Percentiles rank a stretch among this genome's conserved stretches.
phyloP scores from a whole-genome alignment of 495 filamentous ascomycete genomes.

The Tuber calosporum region DNA sequence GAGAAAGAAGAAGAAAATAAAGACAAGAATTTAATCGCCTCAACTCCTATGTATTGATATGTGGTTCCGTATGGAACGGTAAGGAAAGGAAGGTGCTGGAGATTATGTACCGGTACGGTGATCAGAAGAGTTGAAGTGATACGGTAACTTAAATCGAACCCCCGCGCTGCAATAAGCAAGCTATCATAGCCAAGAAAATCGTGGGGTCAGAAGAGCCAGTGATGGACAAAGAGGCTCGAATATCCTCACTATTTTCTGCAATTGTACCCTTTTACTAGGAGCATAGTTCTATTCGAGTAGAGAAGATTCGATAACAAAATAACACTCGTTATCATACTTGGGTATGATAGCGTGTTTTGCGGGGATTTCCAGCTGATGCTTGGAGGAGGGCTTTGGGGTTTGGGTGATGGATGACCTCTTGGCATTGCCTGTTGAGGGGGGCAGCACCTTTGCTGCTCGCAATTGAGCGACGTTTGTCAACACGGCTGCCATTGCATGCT shows the following conservation, averaged over 20 bases:
- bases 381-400: not conserved
- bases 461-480: too few relatives aligned
- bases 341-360: not conserved
- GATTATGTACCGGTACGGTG: too few relatives aligned
- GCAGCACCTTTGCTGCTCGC: not conserved
- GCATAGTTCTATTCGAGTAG: not conserved
- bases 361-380: not conserved
- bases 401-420: not conserved
- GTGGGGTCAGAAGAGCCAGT: not conserved
- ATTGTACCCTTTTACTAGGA: not conserved
- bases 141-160: not conserved
- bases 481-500: too few relatives aligned
- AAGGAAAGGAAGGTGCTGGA: not conserved
- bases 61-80: not conserved
- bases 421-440: not conserved
- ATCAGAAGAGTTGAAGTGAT: not conserved
- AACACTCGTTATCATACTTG: not conserved
- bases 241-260: not conserved
- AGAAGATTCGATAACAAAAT: not conserved
- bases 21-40: not conserved
- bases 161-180: not conserved
- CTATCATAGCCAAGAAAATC: not conserved
- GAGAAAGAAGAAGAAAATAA: not conserved
- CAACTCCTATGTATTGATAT: not conserved
- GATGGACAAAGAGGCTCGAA: not conserved